Conservation (phyloP, 2,329 filamentous ascomycete species). For the Alternaria solani region DNA sequence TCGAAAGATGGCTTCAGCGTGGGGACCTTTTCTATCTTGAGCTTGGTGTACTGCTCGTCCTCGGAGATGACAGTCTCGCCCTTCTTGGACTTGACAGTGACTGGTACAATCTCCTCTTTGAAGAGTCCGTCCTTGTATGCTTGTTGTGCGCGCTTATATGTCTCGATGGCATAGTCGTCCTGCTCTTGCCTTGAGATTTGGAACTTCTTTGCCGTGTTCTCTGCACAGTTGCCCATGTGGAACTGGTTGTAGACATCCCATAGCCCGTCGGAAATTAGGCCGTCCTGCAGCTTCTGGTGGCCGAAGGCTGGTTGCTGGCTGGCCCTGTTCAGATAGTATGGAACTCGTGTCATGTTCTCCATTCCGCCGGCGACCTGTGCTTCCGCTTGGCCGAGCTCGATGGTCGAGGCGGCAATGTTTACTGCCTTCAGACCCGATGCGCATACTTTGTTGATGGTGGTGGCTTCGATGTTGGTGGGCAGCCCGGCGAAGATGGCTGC, state of each 20-base stretch:
- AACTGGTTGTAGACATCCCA: conserved; percentile 97
- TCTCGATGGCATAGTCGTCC: conserved; percentile 88
- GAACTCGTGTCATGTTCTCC: conserved; percentile 96
- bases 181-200: conserved; percentile 83
- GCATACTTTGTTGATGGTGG: conserved; percentile 98
- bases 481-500: conserved; percentile 89
- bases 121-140: conserved; percentile 87
- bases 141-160: conserved; percentile 87
- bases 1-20: conserved; percentile 92
- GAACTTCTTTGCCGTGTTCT: conserved; percentile 91
- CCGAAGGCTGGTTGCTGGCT: conserved; percentile 85
- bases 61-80: conserved; percentile 77
- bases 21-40: conserved; percentile 86
- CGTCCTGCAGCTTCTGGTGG: conserved; percentile 86
- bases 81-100: conserved; percentile 84
- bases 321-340: conserved; percentile 87
- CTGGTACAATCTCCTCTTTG: conserved; percentile 87
- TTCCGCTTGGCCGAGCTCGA: conserved; percentile 87
- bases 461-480: conserved; percentile 80
- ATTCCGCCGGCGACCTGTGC: conserved; percentile 94
- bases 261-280: conserved; percentile 90
- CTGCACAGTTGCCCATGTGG: conserved; percentile 97
- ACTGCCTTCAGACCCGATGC: conserved; percentile 95
- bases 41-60: conserved; percentile 88
- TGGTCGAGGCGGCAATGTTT: conserved; percentile 88